These are phyloP conservation scores for Capsicum chinense DNA, from an alignment of 257 asterid species.

Conservation along the genomic window DNA sequence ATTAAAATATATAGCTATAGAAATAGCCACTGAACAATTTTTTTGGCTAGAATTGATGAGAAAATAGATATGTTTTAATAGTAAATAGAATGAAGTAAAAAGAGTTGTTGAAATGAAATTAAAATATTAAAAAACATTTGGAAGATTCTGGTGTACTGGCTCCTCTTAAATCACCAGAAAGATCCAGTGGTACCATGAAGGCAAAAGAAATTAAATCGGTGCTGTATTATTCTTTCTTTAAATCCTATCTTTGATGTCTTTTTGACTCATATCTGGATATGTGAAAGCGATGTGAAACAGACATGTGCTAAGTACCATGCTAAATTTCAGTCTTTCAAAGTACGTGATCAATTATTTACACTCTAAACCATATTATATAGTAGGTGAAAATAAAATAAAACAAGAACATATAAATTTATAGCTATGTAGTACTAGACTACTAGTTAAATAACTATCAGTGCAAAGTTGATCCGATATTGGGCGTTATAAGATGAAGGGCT, in stretches of 20 bases:
- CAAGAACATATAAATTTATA: background rate
- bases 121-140: background rate
- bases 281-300: slow-evolving; percentile 20
- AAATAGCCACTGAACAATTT: no score
- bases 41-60: no score
- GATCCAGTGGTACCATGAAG: slow-evolving; percentile 19
- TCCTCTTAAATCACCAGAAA: slow-evolving; percentile 12
- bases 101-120: background rate
- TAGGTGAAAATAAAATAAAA: background rate
- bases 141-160: slow-evolving; percentile 24
- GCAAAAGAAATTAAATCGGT: background rate
- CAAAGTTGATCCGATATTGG: no score
- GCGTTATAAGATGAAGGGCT: no score
- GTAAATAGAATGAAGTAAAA: background rate
- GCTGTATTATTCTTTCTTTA: slow-evolving; percentile 11
- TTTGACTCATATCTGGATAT: background rate
- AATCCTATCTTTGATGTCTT: background rate
- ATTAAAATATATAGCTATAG: no score
- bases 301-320: background rate
- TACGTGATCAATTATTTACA: background rate
- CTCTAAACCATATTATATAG: background rate
- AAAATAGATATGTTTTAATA: no score
- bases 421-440: background rate
- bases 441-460: slow-evolving; percentile 13
- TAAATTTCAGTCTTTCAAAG: background rate